Percentiles rank a stretch among this genome's conserved stretches.
These are phyloP conservation scores for Diaporthe caulivora DNA, from an alignment of 2,329 filamentous ascomycete genomes.

Conservation along the genomic window DNA sequence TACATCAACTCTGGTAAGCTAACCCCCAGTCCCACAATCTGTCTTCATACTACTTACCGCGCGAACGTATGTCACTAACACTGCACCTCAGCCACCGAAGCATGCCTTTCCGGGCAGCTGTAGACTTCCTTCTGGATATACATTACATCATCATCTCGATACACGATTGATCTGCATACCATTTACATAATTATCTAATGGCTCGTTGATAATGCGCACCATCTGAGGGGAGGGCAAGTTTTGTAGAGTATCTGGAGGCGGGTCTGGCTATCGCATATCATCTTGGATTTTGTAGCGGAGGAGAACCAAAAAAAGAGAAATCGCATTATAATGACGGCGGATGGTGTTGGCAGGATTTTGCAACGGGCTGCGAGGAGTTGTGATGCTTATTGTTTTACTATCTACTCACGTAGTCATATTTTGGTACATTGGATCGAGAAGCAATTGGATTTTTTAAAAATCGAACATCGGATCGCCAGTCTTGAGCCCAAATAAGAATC, in stretches of 20 bases:
- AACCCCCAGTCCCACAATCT: background rate
- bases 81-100: conserved; percentile 74
- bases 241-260: conserved; percentile 20
- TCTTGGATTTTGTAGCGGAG: conserved; percentile 30
- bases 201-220: conserved; percentile 16
- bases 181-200: conserved; percentile 39
- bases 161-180: conserved; percentile 15
- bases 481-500: background rate
- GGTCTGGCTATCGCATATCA: background rate
- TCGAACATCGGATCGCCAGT: background rate
- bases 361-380: conserved; percentile 30
- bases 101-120: conserved; percentile 81
- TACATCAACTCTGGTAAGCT: conserved; percentile 93
- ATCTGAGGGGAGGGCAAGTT: conserved; percentile 16
- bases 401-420: conserved; percentile 27
- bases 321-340: conserved; percentile 34
- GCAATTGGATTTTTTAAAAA: conserved; percentile 13
- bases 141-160: conserved; percentile 24
- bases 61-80: conserved; percentile 48
- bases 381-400: conserved; percentile 14
- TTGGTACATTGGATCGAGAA: conserved; percentile 23
- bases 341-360: conserved; percentile 27
- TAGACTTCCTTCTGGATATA: conserved; percentile 54
- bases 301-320: background rate
- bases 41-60: background rate